Conservation (phyloP, 2,329 filamentous ascomycete genomes). For the Aureobasidium pullulans region DNA sequence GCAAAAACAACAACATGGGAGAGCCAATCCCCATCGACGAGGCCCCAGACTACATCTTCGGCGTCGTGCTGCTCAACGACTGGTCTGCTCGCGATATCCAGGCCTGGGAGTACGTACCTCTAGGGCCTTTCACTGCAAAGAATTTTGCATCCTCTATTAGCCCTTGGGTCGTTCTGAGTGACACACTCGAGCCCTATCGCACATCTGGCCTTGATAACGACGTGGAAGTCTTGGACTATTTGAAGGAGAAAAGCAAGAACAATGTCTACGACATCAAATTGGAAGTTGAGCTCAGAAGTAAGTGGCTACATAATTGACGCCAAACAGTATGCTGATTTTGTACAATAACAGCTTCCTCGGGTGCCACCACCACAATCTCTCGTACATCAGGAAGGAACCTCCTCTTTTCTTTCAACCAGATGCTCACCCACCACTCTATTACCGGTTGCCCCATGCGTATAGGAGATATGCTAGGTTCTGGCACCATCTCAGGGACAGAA, state of each 20-base stretch:
- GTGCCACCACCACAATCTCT: slow-evolving; percentile 51
- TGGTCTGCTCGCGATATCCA: slow-evolving; percentile 82
- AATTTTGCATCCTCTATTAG: slow-evolving; percentile 74
- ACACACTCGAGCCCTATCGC: slow-evolving; percentile 65
- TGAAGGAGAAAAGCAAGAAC: slow-evolving; percentile 54
- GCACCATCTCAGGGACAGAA: slow-evolving; percentile 64
- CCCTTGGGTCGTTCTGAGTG: slow-evolving; percentile 70
- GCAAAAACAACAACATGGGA: slow-evolving; percentile 57
- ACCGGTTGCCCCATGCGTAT: slow-evolving; percentile 67
- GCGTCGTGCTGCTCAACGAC: slow-evolving; percentile 76
- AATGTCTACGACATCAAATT: slow-evolving; percentile 63
- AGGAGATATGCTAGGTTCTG: slow-evolving; percentile 69
- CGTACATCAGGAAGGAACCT: slow-evolving; percentile 58
- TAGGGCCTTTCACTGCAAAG: slow-evolving; percentile 78
- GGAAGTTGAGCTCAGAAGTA: slow-evolving; percentile 54
- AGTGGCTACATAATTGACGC: slow-evolving; percentile 13
- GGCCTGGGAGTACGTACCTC: slow-evolving; percentile 73
- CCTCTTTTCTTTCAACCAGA: slow-evolving; percentile 76
- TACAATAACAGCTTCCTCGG: slow-evolving; percentile 32
- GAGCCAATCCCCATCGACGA: slow-evolving; percentile 54
- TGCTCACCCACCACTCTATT: slow-evolving; percentile 71
- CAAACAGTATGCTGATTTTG: not conserved
- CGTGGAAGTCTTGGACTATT: slow-evolving; percentile 51
- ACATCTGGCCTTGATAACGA: slow-evolving; percentile 49
- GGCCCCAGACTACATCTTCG: slow-evolving; percentile 67